These are phyloP conservation scores for Crithidia acanthocephali DNA, from an alignment of 208 protist species.

Conservation along the genomic window DNA sequence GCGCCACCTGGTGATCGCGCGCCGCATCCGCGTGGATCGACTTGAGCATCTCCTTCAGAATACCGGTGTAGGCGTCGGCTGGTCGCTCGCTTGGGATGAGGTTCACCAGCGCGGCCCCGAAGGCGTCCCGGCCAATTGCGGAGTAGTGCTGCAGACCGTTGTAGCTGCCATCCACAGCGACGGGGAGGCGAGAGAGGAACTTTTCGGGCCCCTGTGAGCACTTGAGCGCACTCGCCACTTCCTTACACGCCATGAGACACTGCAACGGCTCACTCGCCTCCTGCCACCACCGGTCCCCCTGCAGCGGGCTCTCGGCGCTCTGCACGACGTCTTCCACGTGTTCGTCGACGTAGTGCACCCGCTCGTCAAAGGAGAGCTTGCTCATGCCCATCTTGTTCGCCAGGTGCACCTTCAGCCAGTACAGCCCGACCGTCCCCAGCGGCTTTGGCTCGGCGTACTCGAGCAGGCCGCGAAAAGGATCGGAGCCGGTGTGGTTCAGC, in stretches of 20 bases:
- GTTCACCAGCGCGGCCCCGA: conserved; percentile 97
- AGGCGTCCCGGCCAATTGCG: conserved; percentile 97
- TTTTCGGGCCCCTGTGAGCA: conserved; percentile 84
- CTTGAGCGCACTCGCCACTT: conserved; percentile 93
- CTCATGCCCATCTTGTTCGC: conserved; percentile 98
- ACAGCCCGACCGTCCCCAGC: conserved; percentile 93
- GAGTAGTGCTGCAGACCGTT: conserved; percentile 99
- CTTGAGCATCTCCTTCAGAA: conserved; percentile 92
- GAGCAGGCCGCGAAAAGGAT: conserved; percentile 94
- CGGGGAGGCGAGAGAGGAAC: conserved; percentile 93
- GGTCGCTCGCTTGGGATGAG: conserved; percentile 93
- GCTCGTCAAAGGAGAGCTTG: conserved; percentile 96
- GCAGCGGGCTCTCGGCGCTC: conserved; percentile 80
- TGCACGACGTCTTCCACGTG: conserved; percentile 92
- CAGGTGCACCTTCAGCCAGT: conserved; percentile 98
- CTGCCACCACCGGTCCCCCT: conserved; percentile 94
- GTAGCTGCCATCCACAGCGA: conserved; percentile 97
- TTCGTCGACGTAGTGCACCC: conserved; percentile 94
- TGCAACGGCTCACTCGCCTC: conserved; percentile 96
- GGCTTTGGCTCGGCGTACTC: conserved; percentile 95
- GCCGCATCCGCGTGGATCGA: conserved; percentile 85
- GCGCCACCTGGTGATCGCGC: conserved; percentile 82
- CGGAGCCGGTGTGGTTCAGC: conserved; percentile 97
- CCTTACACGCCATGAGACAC: conserved; percentile 94
- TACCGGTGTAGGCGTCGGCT: conserved; percentile 97